Base-by-base conservation (phyloP, 2,329 filamentous ascomycete species). In the Aspergillus sp. region DNA sequence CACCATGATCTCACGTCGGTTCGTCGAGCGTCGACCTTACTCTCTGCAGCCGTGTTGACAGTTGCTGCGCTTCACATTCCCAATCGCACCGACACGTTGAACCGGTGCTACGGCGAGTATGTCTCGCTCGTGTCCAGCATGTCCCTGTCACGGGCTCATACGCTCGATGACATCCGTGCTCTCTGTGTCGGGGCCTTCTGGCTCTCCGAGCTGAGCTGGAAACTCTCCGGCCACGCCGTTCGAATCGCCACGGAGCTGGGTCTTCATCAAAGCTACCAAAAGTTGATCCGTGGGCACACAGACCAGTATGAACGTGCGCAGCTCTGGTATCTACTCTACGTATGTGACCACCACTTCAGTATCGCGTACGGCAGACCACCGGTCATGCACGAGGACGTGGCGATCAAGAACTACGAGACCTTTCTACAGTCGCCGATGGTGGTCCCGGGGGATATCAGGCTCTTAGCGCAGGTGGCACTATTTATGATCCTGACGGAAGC, bases 261-360 rank as follows among this genome's bases (percentile, higher is more conserved):
- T 32, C 64, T 80, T 3, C 77, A 80, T 52, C 75, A 76, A 48
- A 75, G 71, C 46, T 77, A 74, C 47, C 69, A 72, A 41, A 74
- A 73, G 53, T 68, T 76, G 39, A 65, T 75, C 1, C 68, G 70
- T 29, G 74, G 74, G 0, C 68, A 72, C 32, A 63, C 53, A 5
- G 70, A 77, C 51, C 70, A 77, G 45, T 73, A 76, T 47, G 77
- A 81, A 48, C 73, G 74, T 33, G 72, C 80, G 3, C 70, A 80
- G 19, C 62, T 83, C 8, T 83, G 80, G 80, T 83, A 81, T 58
- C 59, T 81, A 32, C 63, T 82, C 0, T 84, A 83, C 54, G 78
- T 82, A 1, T 83, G 80, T 55, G 81, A 84, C 55, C 80, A 82
- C 50, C 81, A 84, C 58, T 78, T 83, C 29, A 79, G 78, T 12